These are phyloP conservation scores for Elaeis oleifera DNA, from an alignment of 202 grass and related monocot species.

Conservation along the genomic window DNA sequence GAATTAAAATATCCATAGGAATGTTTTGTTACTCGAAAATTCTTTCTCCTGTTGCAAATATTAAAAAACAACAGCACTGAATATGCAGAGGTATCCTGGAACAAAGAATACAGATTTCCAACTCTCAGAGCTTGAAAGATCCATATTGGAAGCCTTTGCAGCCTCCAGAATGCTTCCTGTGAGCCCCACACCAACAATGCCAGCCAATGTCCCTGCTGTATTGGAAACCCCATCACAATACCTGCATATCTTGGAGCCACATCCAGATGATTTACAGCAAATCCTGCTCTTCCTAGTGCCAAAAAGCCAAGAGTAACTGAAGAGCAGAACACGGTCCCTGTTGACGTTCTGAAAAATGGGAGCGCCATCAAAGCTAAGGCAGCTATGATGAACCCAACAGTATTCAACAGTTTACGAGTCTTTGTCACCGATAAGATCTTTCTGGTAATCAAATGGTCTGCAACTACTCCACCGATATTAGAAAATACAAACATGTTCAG, in stretches of 20 bases:
- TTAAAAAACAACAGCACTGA: constrained; percentile 80
- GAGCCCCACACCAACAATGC: constrained; percentile 66
- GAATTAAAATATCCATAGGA: constrained; percentile 14
- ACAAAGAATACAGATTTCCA: constrained; percentile 79
- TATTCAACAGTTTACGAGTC: constrained; percentile 86
- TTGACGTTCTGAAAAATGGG: constrained; percentile 58
- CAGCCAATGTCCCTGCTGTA: constrained; percentile 84
- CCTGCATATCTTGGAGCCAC: constrained; percentile 90
- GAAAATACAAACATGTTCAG: constrained; percentile 97
- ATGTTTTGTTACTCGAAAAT: constrained; percentile 51
- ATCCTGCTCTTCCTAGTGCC: constrained; percentile 79
- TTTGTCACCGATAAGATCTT: constrained; percentile 71
- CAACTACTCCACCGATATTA: constrained; percentile 75
- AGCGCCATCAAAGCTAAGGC: constrained; percentile 77
- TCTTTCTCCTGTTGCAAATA: constrained; percentile 82
- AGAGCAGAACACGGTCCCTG: constrained; percentile 59
- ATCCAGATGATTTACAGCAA: constrained; percentile 96
- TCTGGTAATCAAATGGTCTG: constrained; percentile 78
- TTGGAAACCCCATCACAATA: constrained; percentile 97
- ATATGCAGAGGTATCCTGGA: constrained; percentile 83
- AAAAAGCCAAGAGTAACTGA: constrained; percentile 71
- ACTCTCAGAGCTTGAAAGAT: constrained; percentile 57
- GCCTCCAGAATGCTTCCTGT: constrained; percentile 80
- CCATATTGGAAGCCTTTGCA: constrained; percentile 62
- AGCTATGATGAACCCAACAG: constrained; percentile 65